Conservation (phyloP, 768 basidiomycete genomes). For the Hericium rajendrae region DNA sequence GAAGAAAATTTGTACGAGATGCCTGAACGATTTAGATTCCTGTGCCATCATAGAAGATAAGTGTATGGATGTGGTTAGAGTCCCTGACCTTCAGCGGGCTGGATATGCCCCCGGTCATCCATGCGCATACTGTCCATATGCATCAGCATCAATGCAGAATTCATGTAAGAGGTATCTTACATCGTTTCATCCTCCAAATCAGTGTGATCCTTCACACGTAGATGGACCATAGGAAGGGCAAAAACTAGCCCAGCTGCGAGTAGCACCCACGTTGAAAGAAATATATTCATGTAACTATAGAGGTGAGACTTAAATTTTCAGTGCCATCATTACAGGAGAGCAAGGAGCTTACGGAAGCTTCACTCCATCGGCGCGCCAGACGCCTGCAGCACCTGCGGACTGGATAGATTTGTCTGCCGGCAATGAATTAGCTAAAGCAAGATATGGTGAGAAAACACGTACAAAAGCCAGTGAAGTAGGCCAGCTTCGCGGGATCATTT, state of each 20-base stretch:
- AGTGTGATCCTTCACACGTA: conserved; percentile 55
- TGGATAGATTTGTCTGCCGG: conserved; percentile 58
- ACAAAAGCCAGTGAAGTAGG: conserved; percentile 79
- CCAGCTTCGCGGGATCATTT: conserved; percentile 71
- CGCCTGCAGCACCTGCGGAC: conserved; percentile 64
- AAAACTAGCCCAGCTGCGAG: conserved; percentile 54
- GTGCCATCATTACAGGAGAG: not conserved
- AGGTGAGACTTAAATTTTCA: conserved; percentile 1
- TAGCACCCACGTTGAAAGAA: conserved; percentile 67
- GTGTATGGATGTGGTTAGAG: not conserved
- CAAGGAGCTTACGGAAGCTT: conserved; percentile 42
- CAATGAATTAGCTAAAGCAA: too few relatives aligned
- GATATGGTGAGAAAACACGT: not conserved
- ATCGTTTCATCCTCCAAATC: conserved; percentile 42
- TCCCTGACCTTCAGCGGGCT: not conserved
- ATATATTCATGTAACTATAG: conserved; percentile 53
- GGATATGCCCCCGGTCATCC: not conserved
- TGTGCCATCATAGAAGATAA: not conserved
- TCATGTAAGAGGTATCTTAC: conserved; percentile 26
- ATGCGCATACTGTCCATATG: not conserved
- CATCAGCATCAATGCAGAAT: not conserved
- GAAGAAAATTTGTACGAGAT: not conserved
- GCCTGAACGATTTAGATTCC: not conserved
- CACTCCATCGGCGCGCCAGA: conserved; percentile 63
- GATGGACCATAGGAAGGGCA: conserved; percentile 66